Evolutionary conservation across 2,329 filamentous ascomycete genomes (phyloP).

Genomic region (Exophiala sideris): DNA sequence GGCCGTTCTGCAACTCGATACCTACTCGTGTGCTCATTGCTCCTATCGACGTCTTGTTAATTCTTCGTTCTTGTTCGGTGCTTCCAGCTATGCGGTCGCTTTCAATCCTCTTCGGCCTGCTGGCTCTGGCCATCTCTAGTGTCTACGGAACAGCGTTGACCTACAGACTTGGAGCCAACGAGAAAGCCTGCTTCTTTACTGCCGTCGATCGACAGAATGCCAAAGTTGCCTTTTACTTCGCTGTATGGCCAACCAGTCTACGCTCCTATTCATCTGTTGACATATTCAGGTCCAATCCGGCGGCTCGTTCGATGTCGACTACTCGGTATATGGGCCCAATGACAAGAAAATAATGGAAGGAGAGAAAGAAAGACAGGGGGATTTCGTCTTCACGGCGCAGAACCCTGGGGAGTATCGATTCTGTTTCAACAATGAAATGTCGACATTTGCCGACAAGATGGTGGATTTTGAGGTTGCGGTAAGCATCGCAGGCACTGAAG

Average conservation of each 20-base stretch:
- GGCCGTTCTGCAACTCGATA: neutral
- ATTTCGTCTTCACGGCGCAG: conserved; percentile 95
- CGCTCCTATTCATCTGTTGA: neutral
- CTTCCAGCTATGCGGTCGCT: conserved; percentile 60
- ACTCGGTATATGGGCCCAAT: conserved; percentile 76
- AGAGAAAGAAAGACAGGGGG: conserved; percentile 87
- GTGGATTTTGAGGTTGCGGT: conserved; percentile 98
- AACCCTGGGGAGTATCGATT: conserved; percentile 87
- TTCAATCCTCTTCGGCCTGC: conserved; percentile 61
- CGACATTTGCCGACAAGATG: conserved; percentile 93
- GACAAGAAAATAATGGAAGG: conserved; percentile 80
- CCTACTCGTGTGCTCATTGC: neutral
- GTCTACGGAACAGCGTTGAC: conserved; percentile 87
- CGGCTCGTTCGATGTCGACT: conserved; percentile 96
- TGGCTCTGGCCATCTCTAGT: conserved; percentile 67
- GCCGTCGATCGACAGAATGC: conserved; percentile 71
- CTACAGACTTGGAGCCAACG: conserved; percentile 84
- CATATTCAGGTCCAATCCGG: conserved; percentile 82
- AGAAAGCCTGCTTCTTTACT: conserved; percentile 94
- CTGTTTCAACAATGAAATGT: conserved; percentile 99
- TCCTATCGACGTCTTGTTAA: neutral
- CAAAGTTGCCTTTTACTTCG: conserved; percentile 98
- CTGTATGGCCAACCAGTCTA: conserved; percentile 59
- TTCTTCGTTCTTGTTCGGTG: neutral
- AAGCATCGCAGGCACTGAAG: conserved; percentile 37